Base-by-base conservation (phyloP, 257 asterid genomes). In the Paulownia fortunei region DNA sequence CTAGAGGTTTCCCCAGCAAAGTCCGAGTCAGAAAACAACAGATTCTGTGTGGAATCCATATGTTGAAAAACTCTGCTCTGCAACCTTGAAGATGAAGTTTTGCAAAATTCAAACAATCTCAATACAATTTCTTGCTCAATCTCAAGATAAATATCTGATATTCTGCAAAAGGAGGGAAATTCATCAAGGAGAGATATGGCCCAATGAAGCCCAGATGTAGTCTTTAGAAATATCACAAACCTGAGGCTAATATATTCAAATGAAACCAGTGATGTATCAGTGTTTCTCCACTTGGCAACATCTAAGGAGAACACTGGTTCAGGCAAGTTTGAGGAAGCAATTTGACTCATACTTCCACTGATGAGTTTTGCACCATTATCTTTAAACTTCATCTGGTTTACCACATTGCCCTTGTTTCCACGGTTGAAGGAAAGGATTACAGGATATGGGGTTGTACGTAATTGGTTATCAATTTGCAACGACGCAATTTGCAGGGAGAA, bases 391-490 rank as follows among this genome's bases (percentile, higher is more conserved):
- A 85, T 81, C 85, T 82, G 90, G 74, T 80, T 84, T 56, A 77
- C 83, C 60, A 72, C 36, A 79, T 73, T 86, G 69, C 85, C 81
- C 85, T 84, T 88, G 84, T 74, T 84, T 77, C 84, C 90, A 76
- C 74, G 84, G 84, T 92, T 88, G 84, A 91, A 91, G 36, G 97
- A 95, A 74, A 95, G 82, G 76, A 95, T 86, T 62, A 95, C 97
- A 62, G 99, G 99, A 87, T 95, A 93, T 72, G 91, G 92, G 62
- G 97, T 88, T 76, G 85, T 78, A 26, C 80, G 86, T 63, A 91
- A 83, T 85, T 95, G 99, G 86, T 95, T 95, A 87, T 95, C 99
- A 41, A 95, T 88, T 85, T 95, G 98, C 84, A 95, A 86, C 42
- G 89, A 90, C 26, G 79, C 87, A 76, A 93, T 84, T 70, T 89